Base-by-base conservation (phyloP, 2,329 filamentous ascomycete genomes). In the Microdochium nivale region DNA sequence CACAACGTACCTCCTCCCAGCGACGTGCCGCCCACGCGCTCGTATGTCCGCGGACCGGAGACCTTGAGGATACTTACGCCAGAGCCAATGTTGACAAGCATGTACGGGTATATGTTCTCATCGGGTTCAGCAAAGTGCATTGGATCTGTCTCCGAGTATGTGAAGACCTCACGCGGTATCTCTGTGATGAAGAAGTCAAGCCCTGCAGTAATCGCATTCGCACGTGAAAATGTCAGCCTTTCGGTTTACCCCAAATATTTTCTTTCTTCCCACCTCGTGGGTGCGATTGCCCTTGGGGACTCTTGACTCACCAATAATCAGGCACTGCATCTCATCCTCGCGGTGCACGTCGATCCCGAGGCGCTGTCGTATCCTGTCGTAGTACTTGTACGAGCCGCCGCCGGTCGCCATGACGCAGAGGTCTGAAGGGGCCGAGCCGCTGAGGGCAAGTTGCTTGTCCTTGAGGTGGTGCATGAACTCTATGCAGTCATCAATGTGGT, bases 151-250 rank as follows among this genome's bases (percentile, higher is more conserved):
- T 95, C 92, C 65, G 87, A 91, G 70, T 97, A 97, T 21, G 90
- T 96, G 65, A 99, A 99, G 51, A 99, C 92, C 70, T 99, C 94
- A 59, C 87, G 84, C 21, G 94, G 94, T 54, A 99, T 97, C 67
- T 97, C 91, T 58, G 90, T 95, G 65, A 97, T 97, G 76, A 99
- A 97, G 73, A 97, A 99, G 67, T 99, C 94, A 44, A 99, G 83
- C 13, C 92, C 90, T 90, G 60, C 55, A 30, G 25, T 48, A 16
- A 14, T 30, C 47, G 47, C 40, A 59, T 27, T 30, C 47, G 47
- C 40, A 59, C 32, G 49, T 37, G n/a, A n/a, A 33, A 25, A 43
- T 56, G 48, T 62, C 49, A 55, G 57, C 51, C 21, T 52, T 24
- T 27, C 27, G 27, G 27, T 5, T 33, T 33, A 33, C 8, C 8